Percentiles rank a stretch among this genome's conserved stretches.
Conservation (phyloP, 2,329 filamentous ascomycete species). For the Clathrospora elynae region DNA sequence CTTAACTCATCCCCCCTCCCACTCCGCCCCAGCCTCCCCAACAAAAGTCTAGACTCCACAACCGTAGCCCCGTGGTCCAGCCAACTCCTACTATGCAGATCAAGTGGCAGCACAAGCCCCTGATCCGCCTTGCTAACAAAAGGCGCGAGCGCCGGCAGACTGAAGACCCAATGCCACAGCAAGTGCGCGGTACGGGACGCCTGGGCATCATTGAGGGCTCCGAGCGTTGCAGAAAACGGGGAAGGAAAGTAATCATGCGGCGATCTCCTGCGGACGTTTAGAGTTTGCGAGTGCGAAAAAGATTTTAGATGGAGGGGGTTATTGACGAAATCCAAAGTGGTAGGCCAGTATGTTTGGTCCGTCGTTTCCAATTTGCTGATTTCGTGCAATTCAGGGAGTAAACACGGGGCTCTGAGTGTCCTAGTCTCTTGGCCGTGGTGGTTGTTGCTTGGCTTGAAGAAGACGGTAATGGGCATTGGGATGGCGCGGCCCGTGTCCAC, state of each 20-base stretch:
- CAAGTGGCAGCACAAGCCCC: conserved; percentile 49
- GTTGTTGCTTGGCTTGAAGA: conserved; percentile 58
- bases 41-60: conserved; percentile 73
- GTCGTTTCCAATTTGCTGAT: conserved; percentile 67
- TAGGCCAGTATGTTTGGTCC: conserved; percentile 76
- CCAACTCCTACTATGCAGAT: conserved; percentile 53
- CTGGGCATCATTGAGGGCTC: conserved; percentile 69
- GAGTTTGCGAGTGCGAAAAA: conserved; percentile 71
- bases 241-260: conserved; percentile 61
- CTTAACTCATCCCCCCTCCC: conserved; percentile 54
- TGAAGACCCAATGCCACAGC: conserved; percentile 77
- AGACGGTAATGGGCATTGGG: conserved; percentile 71
- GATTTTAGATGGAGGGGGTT: conserved; percentile 66
- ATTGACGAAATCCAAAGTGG: conserved; percentile 73
- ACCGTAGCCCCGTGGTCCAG: conserved; percentile 62
- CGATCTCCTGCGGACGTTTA: conserved; percentile 73
- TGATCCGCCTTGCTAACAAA: conserved; percentile 63
- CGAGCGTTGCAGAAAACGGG: conserved; percentile 78
- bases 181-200: conserved; percentile 42
- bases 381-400: conserved; percentile 67
- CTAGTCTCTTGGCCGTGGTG: conserved; percentile 26
- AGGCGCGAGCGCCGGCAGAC: conserved; percentile 59
- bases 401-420: conserved; percentile 58
- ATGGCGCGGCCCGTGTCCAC: conserved; percentile 82
- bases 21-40: conserved; percentile 58